Conservation (phyloP, 2,329 filamentous ascomycete species). For the Cryphonectria nitschkei region DNA sequence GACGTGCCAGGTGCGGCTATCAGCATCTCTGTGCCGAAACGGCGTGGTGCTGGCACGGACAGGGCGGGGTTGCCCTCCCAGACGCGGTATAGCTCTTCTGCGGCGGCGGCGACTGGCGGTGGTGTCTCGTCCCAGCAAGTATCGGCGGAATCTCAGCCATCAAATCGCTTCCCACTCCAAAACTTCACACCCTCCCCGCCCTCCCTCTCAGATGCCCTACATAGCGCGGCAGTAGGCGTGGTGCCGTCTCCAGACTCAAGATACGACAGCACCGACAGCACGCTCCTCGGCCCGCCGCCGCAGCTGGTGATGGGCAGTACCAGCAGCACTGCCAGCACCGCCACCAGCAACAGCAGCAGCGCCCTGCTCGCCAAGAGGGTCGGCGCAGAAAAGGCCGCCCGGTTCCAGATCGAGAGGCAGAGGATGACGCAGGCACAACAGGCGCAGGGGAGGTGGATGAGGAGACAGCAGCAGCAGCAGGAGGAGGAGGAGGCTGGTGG, state of each 20-base stretch:
- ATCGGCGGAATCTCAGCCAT: conserved; percentile 7
- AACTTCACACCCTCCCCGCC: conserved; percentile 25
- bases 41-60: conserved; percentile 13
- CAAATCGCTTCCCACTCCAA: neutral
- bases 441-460: conserved; percentile 14
- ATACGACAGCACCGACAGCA: conserved; percentile 6
- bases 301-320: neutral
- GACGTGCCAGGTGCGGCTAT: conserved; percentile 11
- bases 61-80: conserved; percentile 23
- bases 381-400: conserved; percentile 52
- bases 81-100: conserved; percentile 6
- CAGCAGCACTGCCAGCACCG: neutral
- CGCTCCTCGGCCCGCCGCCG: conserved; percentile 26
- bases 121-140: neutral
- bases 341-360: conserved; percentile 31
- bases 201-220: conserved; percentile 6
- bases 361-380: conserved; percentile 58
- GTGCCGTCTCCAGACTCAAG: conserved; percentile 1
- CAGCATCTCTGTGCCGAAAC: conserved; percentile 7
- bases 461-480: conserved; percentile 5
- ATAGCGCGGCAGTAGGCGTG: neutral
- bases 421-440: conserved; percentile 31
- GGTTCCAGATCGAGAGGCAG: conserved; percentile 44
- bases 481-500: neutral
- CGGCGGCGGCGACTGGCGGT: conserved; percentile 4